Percentiles rank a stretch among this genome's conserved stretches.
These are phyloP conservation scores for Blastomyces percursus DNA, from an alignment of 2,329 filamentous ascomycete genomes.

Conservation along the genomic window DNA sequence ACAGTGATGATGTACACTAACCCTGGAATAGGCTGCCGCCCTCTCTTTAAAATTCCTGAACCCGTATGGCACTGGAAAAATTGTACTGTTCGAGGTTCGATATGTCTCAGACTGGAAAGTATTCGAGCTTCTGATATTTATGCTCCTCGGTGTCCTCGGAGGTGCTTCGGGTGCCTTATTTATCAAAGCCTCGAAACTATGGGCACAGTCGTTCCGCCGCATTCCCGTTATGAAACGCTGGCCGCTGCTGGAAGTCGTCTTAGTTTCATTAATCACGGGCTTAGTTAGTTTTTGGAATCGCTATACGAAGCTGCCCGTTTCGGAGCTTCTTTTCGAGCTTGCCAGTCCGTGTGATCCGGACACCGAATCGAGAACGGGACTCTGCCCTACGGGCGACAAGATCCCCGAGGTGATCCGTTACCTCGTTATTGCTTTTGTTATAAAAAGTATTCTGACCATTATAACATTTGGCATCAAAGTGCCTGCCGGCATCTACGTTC, in stretches of 20 bases:
- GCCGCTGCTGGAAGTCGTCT: conserved; percentile 74
- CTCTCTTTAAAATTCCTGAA: conserved; percentile 90
- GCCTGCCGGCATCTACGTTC: conserved; percentile 92
- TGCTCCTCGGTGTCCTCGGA: conserved; percentile 74
- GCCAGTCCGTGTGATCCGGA: conserved; percentile 70
- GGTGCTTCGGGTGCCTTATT: conserved; percentile 81
- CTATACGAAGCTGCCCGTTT: conserved; percentile 78
- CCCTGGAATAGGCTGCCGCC: conserved; percentile 47
- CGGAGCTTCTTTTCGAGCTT: conserved; percentile 80
- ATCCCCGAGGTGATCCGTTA: conserved; percentile 68
- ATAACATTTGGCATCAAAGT: conserved; percentile 96
- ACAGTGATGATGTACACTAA: neutral
- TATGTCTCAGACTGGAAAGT: conserved; percentile 87
- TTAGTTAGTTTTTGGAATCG: conserved; percentile 87
- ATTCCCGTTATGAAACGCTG: conserved; percentile 68
- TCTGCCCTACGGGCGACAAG: conserved; percentile 66
- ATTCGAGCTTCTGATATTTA: conserved; percentile 78
- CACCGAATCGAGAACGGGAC: conserved; percentile 56
- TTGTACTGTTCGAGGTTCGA: conserved; percentile 89
- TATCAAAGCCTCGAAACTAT: conserved; percentile 86
- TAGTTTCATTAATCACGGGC: conserved; percentile 78
- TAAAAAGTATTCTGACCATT: conserved; percentile 79
- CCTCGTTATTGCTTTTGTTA: conserved; percentile 66
- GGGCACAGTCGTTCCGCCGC: conserved; percentile 80
- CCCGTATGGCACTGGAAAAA: conserved; percentile 90